Evolutionary conservation across 1,139 yeast species (phyloP).

Genomic region (Hyphopichia fennica): DNA sequence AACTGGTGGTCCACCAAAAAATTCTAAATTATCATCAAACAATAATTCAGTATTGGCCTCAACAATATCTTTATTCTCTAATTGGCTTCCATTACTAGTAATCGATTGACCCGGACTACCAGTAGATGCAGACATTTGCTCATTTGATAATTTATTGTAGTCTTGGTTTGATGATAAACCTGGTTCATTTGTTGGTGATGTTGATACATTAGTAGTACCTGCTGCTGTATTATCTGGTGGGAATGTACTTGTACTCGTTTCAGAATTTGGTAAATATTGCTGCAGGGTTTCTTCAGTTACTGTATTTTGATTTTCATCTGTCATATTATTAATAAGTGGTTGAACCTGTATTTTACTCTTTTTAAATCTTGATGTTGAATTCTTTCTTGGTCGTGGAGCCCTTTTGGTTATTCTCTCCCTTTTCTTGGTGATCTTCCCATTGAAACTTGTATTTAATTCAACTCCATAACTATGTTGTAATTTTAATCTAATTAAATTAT

Average conservation of each 20-base stretch:
- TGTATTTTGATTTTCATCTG: neutral
- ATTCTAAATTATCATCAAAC: slow-evolving; percentile 33
- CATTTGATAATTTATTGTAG: neutral
- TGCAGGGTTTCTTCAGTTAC: neutral
- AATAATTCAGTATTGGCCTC: slow-evolving; percentile 4
- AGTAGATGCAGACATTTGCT: neutral
- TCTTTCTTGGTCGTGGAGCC: neutral
- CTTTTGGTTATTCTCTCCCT: neutral
- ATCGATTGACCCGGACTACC: neutral
- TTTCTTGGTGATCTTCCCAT: neutral
- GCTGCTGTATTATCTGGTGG: neutral
- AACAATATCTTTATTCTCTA: neutral
- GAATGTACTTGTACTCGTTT: neutral
- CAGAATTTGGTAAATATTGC: neutral
- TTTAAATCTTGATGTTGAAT: neutral
- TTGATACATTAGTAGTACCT: neutral
- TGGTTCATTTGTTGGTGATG: neutral
- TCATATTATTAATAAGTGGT: neutral
- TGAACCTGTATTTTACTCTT: neutral
- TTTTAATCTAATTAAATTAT: slow-evolving; percentile 32
- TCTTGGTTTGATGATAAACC: neutral
- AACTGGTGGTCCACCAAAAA: slow-evolving; percentile 54
- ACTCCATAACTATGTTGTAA: slow-evolving; percentile 9
- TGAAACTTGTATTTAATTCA: slow-evolving; percentile 8
- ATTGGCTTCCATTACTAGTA: neutral